phyloP scores from a whole-genome alignment of 2,329 filamentous ascomycete genomes.

The Dothiorella sarmentorum region DNA sequence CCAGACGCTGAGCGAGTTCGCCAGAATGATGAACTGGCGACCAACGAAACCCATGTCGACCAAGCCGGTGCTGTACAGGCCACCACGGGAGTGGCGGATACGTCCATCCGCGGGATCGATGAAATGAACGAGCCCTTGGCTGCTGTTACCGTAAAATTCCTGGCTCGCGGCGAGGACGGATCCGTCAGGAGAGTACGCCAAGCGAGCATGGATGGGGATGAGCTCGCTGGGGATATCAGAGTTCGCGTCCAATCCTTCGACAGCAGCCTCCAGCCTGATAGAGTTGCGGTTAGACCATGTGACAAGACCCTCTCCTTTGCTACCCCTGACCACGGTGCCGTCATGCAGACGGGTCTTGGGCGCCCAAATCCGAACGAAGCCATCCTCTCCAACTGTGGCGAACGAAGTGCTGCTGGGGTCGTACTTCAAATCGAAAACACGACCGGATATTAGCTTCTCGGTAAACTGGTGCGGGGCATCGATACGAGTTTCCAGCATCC shows the following conservation, averaged over 20 bases:
- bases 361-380: slow-evolving; percentile 75
- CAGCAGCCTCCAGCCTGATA: slow-evolving; percentile 42
- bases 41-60: slow-evolving; percentile 69
- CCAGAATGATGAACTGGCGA: slow-evolving; percentile 71
- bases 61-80: slow-evolving; percentile 63
- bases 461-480: slow-evolving; percentile 69
- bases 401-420: slow-evolving; percentile 70
- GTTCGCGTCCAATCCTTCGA: slow-evolving; percentile 28
- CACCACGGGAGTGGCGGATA: slow-evolving; percentile 64
- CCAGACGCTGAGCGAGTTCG: slow-evolving; percentile 71
- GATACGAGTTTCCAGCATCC: slow-evolving; percentile 77
- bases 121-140: slow-evolving; percentile 66
- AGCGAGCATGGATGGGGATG: slow-evolving; percentile 54
- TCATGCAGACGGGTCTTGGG: slow-evolving; percentile 66
- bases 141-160: slow-evolving; percentile 35
- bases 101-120: slow-evolving; percentile 69
- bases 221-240: slow-evolving; percentile 30
- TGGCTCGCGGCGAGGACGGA: slow-evolving; percentile 35
- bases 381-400: slow-evolving; percentile 80
- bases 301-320: slow-evolving; percentile 50
- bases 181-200: slow-evolving; percentile 63
- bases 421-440: slow-evolving; percentile 69
- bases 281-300: slow-evolving; percentile 71
- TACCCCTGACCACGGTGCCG: slow-evolving; percentile 62
- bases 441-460: slow-evolving; percentile 48